phyloP scores from a whole-genome alignment of 2,329 filamentous ascomycete species.

The Cryphonectria nitschkei region DNA sequence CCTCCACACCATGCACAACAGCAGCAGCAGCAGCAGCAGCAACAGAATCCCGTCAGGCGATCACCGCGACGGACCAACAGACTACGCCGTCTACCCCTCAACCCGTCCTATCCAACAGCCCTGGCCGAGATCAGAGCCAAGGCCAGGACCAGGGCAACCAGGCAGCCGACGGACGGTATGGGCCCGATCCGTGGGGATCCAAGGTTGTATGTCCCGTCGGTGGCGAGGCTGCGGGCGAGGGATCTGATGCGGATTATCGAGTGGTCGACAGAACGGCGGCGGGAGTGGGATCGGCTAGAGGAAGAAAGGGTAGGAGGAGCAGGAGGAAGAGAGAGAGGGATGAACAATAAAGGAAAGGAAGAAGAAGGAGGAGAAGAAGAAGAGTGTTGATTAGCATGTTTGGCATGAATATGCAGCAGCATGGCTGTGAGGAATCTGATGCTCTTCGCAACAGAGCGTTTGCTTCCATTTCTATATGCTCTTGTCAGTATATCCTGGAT shows the following conservation, averaged over 20 bases:
- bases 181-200: conserved; percentile 1
- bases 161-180: neutral
- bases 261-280: conserved; percentile 4
- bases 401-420: too few species aligned
- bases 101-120: neutral
- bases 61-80: neutral
- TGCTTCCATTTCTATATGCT: neutral
- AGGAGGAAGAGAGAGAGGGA: neutral
- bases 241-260: neutral
- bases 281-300: neutral
- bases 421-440: too few species aligned
- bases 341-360: neutral
- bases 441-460: neutral
- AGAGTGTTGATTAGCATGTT: neutral
- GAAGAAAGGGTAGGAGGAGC: neutral
- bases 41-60: neutral
- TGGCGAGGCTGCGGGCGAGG: neutral
- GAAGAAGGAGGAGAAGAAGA: neutral
- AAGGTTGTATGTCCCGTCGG: neutral
- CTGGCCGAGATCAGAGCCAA: neutral
- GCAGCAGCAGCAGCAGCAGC: neutral
- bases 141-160: neutral
- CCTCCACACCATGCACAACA: too few species aligned
- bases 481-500: too few species aligned
- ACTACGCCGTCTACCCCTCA: neutral